A percentile compares a stretch with the other conserved stretches of the same genome.
Evolutionary conservation across 805 yeast species (phyloP).

Genomic region (Deakozyma indianensis): DNA sequence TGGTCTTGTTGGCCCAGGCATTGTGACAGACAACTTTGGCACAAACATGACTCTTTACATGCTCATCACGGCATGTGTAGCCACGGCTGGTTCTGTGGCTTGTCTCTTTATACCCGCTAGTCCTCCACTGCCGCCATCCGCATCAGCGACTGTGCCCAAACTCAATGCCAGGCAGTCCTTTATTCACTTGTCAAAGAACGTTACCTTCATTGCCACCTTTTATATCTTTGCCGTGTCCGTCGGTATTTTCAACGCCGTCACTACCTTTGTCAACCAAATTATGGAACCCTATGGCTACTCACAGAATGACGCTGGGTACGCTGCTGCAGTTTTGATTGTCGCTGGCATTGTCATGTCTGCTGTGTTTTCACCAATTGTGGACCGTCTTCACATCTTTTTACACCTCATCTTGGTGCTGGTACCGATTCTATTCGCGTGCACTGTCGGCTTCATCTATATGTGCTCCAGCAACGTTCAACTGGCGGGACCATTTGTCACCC

Average conservation of each 20-base stretch:
- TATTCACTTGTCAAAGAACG: conserved; percentile 7
- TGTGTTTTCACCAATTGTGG: conserved; percentile 17
- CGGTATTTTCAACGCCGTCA: conserved; percentile 20
- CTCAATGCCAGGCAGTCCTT: conserved; percentile 12
- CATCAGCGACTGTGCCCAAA: conserved; percentile 17
- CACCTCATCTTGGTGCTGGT: conserved; percentile 12
- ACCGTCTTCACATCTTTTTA: conserved; percentile 14
- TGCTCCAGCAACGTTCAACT: conserved; percentile 12
- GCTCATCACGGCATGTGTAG: conserved; percentile 14
- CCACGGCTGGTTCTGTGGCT: conserved; percentile 12
- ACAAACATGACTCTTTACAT: conserved; percentile 12
- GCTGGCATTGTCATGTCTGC: conserved; percentile 19
- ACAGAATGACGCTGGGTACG: conserved; percentile 20
- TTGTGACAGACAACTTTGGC: conserved; percentile 10
- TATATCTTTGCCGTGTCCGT: conserved; percentile 18
- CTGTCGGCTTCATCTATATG: conserved; percentile 19
- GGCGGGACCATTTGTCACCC: conserved; percentile 19
- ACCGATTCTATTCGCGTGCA: conserved; percentile 17
- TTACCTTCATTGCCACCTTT: conserved; percentile 9
- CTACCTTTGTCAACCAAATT: conserved; percentile 18
- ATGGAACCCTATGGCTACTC: conserved; percentile 21
- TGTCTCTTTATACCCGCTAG: conserved; percentile 12
- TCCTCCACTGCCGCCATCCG: conserved; percentile 19
- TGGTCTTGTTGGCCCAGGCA: conserved; percentile 20
- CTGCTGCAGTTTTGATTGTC: conserved; percentile 19